A percentile compares a stretch with the other conserved stretches of the same genome.
These are phyloP conservation scores for Zymoseptoria passerinii DNA, from an alignment of 2,329 filamentous ascomycete genomes.

Conservation along the genomic window DNA sequence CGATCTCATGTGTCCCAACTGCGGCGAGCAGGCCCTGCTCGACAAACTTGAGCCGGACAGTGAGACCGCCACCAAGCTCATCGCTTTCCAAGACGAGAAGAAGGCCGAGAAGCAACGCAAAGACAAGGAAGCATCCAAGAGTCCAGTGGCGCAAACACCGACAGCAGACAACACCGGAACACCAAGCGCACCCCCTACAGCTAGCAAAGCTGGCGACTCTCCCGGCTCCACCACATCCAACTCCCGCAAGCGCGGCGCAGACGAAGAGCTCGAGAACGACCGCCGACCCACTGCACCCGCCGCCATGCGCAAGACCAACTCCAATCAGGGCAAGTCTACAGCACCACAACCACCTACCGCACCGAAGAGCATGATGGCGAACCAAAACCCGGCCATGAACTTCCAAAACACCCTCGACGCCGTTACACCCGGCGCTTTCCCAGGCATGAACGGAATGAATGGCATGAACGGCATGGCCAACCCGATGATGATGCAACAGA, in stretches of 20 bases:
- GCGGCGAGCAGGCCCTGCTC: constrained; percentile 83
- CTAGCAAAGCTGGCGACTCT: constrained; percentile 27
- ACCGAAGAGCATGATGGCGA: constrained; percentile 30
- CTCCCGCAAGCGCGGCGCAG: constrained; percentile 74
- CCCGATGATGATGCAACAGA: constrained; percentile 14
- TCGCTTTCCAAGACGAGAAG: constrained; percentile 58
- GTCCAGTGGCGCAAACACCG: constrained; percentile 23
- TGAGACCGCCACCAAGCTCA: constrained; percentile 79
- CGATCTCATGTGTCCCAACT: constrained; percentile 92
- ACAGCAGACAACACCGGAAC: constrained; percentile 13
- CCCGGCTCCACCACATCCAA: constrained; percentile 29
- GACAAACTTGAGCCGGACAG: constrained; percentile 81
- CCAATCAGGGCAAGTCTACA: constrained; percentile 30
- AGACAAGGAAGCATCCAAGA: constrained; percentile 34
- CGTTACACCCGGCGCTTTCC: constrained; percentile 29
- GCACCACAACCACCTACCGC: constrained; percentile 19
- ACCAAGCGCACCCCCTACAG: constrained; percentile 14
- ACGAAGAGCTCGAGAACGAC: constrained; percentile 50
- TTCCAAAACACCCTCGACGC: constrained; percentile 41
- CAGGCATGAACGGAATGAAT: constrained; percentile 28
- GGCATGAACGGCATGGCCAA: constrained; percentile 12
- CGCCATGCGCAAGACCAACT: constrained; percentile 33
- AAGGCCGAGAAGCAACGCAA: constrained; percentile 38
- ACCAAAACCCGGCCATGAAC: constrained; percentile 36
- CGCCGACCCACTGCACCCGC: constrained; percentile 38